Evolutionary conservation across 2,329 filamentous ascomycete genomes (phyloP).

Genomic region (Ophiostoma tasmaniense): DNA sequence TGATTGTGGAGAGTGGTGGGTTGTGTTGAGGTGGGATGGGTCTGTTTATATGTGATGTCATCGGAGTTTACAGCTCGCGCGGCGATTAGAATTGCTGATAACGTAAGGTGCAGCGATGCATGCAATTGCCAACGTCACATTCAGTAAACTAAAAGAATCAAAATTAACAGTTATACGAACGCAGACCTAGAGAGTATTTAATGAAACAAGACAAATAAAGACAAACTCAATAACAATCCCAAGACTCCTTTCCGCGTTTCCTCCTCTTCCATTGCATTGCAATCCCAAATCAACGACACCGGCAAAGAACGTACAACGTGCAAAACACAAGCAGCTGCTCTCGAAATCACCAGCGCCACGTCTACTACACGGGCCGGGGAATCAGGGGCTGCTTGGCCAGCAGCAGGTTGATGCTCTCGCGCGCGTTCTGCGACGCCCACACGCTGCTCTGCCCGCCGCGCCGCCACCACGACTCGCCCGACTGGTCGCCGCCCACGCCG

Average conservation of each 20-base stretch:
- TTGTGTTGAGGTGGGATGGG: neutral
- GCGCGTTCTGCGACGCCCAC: slow-evolving; percentile 49
- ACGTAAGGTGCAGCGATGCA: neutral
- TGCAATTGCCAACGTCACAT: neutral
- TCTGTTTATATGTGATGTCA: slow-evolving; percentile 2
- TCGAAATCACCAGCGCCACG: too few species aligned
- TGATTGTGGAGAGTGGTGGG: neutral
- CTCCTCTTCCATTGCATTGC: neutral
- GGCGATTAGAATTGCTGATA: neutral
- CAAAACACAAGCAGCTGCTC: neutral
- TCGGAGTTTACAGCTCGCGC: neutral
- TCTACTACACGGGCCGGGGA: slow-evolving; percentile 15
- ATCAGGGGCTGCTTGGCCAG: slow-evolving; percentile 42
- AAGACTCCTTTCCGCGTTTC: slow-evolving; percentile 11
- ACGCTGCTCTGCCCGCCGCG: slow-evolving; percentile 47
- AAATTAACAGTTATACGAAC: neutral
- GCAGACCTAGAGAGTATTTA: neutral
- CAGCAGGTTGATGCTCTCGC: slow-evolving; percentile 55
- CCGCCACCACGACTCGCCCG: slow-evolving; percentile 63
- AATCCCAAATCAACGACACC: neutral
- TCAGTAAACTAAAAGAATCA: neutral
- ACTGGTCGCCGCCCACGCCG: slow-evolving; percentile 34
- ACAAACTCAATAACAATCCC: neutral
- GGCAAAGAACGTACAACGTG: neutral
- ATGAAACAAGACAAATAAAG: neutral